A percentile compares a stretch with the other conserved stretches of the same genome.
Conservation (phyloP, 2,329 filamentous ascomycete species). For the Fusarium compactum region DNA sequence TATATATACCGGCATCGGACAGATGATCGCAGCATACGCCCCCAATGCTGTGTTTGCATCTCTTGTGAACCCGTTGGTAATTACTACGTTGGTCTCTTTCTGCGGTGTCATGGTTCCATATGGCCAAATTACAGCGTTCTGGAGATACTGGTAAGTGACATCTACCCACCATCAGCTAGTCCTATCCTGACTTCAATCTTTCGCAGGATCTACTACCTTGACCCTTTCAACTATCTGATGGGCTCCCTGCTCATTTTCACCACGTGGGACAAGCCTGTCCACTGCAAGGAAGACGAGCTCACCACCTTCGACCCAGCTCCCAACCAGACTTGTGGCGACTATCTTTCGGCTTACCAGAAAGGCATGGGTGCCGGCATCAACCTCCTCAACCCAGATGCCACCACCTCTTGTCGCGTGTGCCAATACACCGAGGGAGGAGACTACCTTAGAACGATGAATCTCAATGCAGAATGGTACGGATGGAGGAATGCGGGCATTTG, state of each 20-base stretch:
- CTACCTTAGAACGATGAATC: conserved; percentile 69
- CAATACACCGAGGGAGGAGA: conserved; percentile 68
- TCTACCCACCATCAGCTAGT: no score
- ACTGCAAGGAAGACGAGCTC: conserved; percentile 63
- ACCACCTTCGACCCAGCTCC: conserved; percentile 63
- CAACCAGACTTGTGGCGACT: conserved; percentile 67
- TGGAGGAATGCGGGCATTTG: conserved; percentile 75
- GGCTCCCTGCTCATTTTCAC: conserved; percentile 65
- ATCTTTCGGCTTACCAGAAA: conserved; percentile 64
- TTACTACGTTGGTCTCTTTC: conserved; percentile 74
- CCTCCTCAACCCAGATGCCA: conserved; percentile 70
- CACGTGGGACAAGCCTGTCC: conserved; percentile 61
- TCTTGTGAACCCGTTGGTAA: conserved; percentile 66
- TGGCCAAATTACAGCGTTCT: conserved; percentile 71
- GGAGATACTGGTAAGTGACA: conserved; percentile 67
- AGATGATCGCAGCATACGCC: conserved; percentile 71
- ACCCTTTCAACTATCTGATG: conserved; percentile 73
- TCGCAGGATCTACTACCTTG: conserved; percentile 71
- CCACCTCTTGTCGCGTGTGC: conserved; percentile 68
- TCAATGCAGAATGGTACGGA: conserved; percentile 71
- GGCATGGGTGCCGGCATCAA: conserved; percentile 55
- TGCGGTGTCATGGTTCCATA: conserved; percentile 81
- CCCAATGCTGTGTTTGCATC: conserved; percentile 71
- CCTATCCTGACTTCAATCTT: no score
- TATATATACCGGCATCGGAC: conserved; percentile 70